Evolutionary conservation across 768 basidiomycete species (phyloP), one percentile per base, ranked within the genome.

Genomic region (Trametes gibbosa): DNA sequence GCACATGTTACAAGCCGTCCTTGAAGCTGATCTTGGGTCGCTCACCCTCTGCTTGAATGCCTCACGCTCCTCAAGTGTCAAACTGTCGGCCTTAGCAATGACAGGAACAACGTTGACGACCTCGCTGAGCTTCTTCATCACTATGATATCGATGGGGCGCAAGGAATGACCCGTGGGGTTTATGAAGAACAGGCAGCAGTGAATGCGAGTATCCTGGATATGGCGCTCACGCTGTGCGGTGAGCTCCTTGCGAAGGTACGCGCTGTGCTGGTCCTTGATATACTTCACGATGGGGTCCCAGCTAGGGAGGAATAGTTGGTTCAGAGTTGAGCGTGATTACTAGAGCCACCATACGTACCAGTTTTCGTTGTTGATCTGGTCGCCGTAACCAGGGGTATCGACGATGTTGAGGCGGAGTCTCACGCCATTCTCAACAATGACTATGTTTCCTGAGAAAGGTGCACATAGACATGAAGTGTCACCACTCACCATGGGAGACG

Each of bases 71-170:
- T 97, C 95, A 58, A 92, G 73, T 2, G 95, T 98, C 79, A 99
- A 81, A 63, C 86, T 89, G 75, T 99, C 96, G 29, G 91, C 83
- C 82, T 99, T 99, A 66, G 97, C 96, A 69, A 99, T 98, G 61
- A 99, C 91, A n/a, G 96, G 96, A 8, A 99, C 95, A 52, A 99
- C 96, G 67, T 99, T 99, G 74, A 98, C 97, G 42, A 98, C 96
- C 72, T 98, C 97, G 72, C 90, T 91, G 61, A 99, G 80, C 79
- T 98, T 98, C 82, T 98, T 97, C 88, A 99, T 94, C 64, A 99
- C 97, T 69, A 95, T 95, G 46, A 98, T 89, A 68, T 99, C 96
- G 68, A 99, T 95, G 29, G 97, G 87, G 61, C 95, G 92, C 56
- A 99, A 84, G 4, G 90, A 87, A 76, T 99, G 96, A 21, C 96